A percentile compares a stretch with the other conserved stretches of the same genome.
Evolutionary conservation across 768 basidiomycete genomes (phyloP).

Genomic region (Tremella mesenterica): DNA sequence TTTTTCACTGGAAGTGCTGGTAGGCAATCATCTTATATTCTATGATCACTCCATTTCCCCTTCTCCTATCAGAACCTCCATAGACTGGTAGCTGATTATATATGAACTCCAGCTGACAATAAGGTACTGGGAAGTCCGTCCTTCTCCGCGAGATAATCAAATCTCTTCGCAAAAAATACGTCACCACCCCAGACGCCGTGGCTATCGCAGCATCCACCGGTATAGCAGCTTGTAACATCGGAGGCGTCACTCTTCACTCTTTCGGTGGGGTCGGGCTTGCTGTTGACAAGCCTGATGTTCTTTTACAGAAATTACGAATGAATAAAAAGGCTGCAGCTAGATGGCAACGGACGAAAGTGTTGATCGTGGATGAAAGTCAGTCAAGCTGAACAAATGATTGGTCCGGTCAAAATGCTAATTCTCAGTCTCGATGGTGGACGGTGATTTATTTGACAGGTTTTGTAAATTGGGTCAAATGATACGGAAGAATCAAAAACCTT

Average conservation of each 20-base stretch:
- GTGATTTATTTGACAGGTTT: conserved; percentile 73
- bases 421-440: conserved; percentile 95
- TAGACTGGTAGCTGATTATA: no score
- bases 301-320: conserved; percentile 61
- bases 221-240: conserved; percentile 96
- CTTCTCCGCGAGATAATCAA: conserved; percentile 84
- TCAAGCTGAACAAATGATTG: not conserved
- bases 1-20: conserved; percentile 98
- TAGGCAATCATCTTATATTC: conserved; percentile 45
- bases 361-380: conserved; percentile 81
- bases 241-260: conserved; percentile 88
- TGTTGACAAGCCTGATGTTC: conserved; percentile 54
- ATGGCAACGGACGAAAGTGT: conserved; percentile 75
- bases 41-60: no score
- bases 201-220: conserved; percentile 94
- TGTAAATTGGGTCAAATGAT: conserved; percentile 59
- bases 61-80: no score
- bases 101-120: not conserved
- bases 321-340: conserved; percentile 73
- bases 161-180: conserved; percentile 54
- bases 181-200: conserved; percentile 59
- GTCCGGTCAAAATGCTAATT: conserved; percentile 4
- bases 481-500: conserved; percentile 59
- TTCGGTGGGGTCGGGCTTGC: conserved; percentile 92
- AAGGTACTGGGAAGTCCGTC: conserved; percentile 97